A percentile compares a stretch with the other conserved stretches of the same genome.
phyloP scores from a whole-genome alignment of 2,329 filamentous ascomycete genomes.

The Orbilia ellipsospora region DNA sequence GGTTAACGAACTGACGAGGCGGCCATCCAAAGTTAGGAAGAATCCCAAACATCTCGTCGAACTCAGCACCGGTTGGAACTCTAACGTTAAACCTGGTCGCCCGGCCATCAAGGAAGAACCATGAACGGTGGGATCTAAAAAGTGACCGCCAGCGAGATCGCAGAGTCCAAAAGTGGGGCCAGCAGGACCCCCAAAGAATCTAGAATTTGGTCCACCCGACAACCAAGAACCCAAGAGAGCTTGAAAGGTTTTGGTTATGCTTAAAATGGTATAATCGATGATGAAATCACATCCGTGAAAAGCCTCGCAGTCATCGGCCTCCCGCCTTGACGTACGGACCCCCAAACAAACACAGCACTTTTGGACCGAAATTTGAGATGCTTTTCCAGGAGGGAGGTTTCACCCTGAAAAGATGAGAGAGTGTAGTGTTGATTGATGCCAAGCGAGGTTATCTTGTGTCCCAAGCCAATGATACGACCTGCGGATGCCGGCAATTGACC shows the following conservation, averaged over 20 bases:
- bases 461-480: constrained; percentile 48
- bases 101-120: constrained; percentile 37
- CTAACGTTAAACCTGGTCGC: no score
- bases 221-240: constrained; percentile 4
- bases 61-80: background rate
- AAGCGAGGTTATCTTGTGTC: constrained; percentile 33
- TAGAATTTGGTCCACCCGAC: constrained; percentile 26
- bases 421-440: constrained; percentile 39
- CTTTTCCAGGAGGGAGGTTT: constrained; percentile 36
- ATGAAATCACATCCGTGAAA: constrained; percentile 24
- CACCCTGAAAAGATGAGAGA: constrained; percentile 39
- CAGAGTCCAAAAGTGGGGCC: constrained; percentile 17
- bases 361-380: constrained; percentile 51
- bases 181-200: constrained; percentile 20
- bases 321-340: constrained; percentile 25
- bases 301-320: constrained; percentile 11
- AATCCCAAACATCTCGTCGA: constrained; percentile 3
- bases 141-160: constrained; percentile 18
- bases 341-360: constrained; percentile 26
- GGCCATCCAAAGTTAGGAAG: constrained; percentile 28
- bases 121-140: constrained; percentile 31
- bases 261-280: constrained; percentile 31
- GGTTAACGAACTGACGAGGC: constrained; percentile 25
- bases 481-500: constrained; percentile 51
- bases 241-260: background rate